phyloP scores from a whole-genome alignment of 495 filamentous ascomycete species.

The Letharia lupina region DNA sequence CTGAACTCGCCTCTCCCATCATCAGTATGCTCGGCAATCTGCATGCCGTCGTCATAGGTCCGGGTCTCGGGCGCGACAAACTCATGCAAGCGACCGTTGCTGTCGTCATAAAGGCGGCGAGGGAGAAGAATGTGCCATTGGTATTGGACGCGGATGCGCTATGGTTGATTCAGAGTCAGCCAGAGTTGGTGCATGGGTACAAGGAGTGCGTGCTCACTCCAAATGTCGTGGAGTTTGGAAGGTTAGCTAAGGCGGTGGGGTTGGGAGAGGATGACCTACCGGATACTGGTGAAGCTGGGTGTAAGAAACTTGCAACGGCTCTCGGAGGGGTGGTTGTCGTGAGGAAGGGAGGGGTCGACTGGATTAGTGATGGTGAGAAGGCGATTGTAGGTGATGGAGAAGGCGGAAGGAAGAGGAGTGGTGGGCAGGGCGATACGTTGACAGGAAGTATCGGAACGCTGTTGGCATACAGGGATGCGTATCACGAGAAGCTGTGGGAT shows the following conservation, averaged over 20 bases:
- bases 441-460: conserved; percentile 85
- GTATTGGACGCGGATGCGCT: conserved; percentile 92
- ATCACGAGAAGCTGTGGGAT: conserved; percentile 75
- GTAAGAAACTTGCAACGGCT: conserved; percentile 62
- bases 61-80: conserved; percentile 80
- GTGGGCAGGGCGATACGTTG: conserved; percentile 92
- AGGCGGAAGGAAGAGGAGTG: conserved; percentile 82
- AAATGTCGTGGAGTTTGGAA: conserved; percentile 86
- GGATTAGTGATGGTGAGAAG: conserved; percentile 71
- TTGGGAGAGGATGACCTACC: conserved; percentile 45
- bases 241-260: conserved; percentile 63
- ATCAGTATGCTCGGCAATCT: conserved; percentile 74
- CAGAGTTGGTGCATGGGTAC: conserved; percentile 72
- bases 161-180: conserved; percentile 62
- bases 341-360: conserved; percentile 81
- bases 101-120: conserved; percentile 70
- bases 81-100: conserved; percentile 84
- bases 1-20: conserved; percentile 60
- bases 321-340: conserved; percentile 85
- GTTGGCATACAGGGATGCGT: conserved; percentile 78
- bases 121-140: conserved; percentile 63
- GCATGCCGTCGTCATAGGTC: conserved; percentile 89
- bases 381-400: conserved; percentile 64
- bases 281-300: conserved; percentile 36
- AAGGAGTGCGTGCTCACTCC: conserved; percentile 83